Base-by-base conservation (phyloP, 805 yeast species). In the Cyberlindnera xylosilytica region DNA sequence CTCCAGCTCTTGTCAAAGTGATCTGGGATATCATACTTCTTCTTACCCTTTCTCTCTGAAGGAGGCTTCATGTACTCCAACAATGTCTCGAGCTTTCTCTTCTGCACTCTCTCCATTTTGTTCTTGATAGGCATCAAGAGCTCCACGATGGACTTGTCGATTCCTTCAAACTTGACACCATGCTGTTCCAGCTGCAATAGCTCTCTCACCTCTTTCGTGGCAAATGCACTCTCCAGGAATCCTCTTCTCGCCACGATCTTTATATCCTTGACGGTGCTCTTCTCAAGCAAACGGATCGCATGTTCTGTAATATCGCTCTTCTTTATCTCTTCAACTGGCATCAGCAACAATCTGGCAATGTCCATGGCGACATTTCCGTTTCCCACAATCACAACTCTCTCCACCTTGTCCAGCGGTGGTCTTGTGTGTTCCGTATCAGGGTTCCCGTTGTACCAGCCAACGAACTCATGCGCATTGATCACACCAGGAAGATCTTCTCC, bases 331-430 rank as follows among this genome's bases (percentile, higher is more conserved):
- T 66, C 66, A 1, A 69, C 62, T 0, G 83, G 76, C 4, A 82
- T 80, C 42, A 90, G 62, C 26, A 93, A 65, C 1, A 93, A 70
- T 41, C 99, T 69, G 1, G 96, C 88, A 4, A 93, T 79, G 60
- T 93, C 99, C 46, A 93, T 66, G 0, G 98, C 96, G 15, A 93
- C 99, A 59, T 93, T 93, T 35, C 99, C 99, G 62, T 90, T 91
- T 6, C 99, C 99, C n/a, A 93, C 75, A 24, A 93, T 82, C 0
- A 84, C 78, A 2, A 88, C 96, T 29, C 73, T 69, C 46, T 76
- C 73, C 3, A 81, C 81, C 23, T 73, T 64, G 3, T 72, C 70
- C 53, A 91, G 69, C n/a, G 80, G 79, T 5, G 87, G 84, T 17
- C 70, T 63, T 13, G 70, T 59, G 18, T 13, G 16, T 23, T 29